phyloP scores from a whole-genome alignment of 257 asterid species.

The Catharanthus roseus region DNA sequence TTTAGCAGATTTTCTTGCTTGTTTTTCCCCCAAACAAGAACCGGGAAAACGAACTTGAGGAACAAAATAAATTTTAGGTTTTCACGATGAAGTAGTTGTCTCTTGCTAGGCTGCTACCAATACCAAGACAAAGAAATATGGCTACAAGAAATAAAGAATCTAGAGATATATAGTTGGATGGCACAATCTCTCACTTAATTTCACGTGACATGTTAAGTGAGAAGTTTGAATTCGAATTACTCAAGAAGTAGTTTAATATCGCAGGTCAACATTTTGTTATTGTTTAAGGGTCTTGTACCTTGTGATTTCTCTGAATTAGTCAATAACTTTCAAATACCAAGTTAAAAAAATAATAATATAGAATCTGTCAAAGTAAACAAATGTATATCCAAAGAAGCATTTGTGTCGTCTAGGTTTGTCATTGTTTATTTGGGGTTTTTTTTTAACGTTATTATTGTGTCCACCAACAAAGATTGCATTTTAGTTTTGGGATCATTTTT shows the following conservation, averaged over 20 bases:
- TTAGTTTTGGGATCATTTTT: background rate
- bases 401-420: constrained; percentile 4
- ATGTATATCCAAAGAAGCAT: background rate
- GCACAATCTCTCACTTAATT: too few species aligned
- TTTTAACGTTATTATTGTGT: background rate
- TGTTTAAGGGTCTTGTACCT: too few species aligned
- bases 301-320: too few species aligned
- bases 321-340: too few species aligned
- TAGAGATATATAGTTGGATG: too few species aligned
- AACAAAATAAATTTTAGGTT: background rate
- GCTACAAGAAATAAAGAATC: constrained; percentile 5
- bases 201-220: too few species aligned
- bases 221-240: too few species aligned
- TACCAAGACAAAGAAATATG: background rate
- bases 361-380: constrained; percentile 3
- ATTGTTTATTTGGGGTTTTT: background rate
- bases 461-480: background rate
- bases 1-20: background rate
- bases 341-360: background rate
- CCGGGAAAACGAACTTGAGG: background rate
- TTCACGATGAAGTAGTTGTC: background rate
- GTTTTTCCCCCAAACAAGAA: background rate
- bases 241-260: too few species aligned
- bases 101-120: constrained; percentile 1
- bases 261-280: too few species aligned